Conservation (phyloP, 305 asterid genomes). For the Salvia sclarea region DNA sequence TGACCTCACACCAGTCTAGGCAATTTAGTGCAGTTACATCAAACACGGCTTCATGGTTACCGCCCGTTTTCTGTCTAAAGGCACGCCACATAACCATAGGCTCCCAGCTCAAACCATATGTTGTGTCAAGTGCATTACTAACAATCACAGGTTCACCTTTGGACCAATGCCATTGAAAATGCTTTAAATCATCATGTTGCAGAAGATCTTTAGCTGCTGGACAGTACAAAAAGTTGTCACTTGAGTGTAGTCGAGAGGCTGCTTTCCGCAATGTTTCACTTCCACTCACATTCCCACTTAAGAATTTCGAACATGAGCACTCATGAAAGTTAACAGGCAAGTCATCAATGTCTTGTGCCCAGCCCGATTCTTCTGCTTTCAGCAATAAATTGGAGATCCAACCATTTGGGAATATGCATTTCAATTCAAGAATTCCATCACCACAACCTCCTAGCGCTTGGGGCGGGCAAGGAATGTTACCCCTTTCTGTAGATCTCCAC, state of each 20-base stretch:
- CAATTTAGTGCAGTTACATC: conserved; percentile 60
- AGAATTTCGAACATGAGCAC: conserved; percentile 44
- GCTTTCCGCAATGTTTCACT: conserved; percentile 41
- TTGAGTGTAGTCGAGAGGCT: conserved; percentile 47
- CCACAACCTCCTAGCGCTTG: conserved; percentile 49
- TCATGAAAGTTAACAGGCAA: conserved; percentile 24
- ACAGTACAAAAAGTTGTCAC: conserved; percentile 57
- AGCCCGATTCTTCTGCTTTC: conserved; percentile 44
- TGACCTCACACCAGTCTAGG: conserved; percentile 66
- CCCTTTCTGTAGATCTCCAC: conserved; percentile 50
- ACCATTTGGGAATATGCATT: conserved; percentile 41
- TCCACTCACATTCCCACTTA: conserved; percentile 29
- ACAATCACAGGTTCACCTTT: conserved; percentile 73
- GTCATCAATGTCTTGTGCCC: conserved; percentile 29
- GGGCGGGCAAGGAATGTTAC: conserved; percentile 56
- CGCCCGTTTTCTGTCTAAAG: conserved; percentile 47
- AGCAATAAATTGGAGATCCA: conserved; percentile 45
- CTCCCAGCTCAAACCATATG: conserved; percentile 77
- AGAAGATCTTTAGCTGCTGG: conserved; percentile 54
- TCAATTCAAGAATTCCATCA: conserved; percentile 49
- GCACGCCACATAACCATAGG: conserved; percentile 93
- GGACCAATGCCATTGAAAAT: conserved; percentile 63
- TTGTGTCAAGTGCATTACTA: conserved; percentile 53
- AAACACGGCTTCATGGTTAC: conserved; percentile 32
- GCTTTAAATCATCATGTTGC: conserved; percentile 47